Conservation (phyloP, 2,329 filamentous ascomycete species). For the Falciphora oryzae region DNA sequence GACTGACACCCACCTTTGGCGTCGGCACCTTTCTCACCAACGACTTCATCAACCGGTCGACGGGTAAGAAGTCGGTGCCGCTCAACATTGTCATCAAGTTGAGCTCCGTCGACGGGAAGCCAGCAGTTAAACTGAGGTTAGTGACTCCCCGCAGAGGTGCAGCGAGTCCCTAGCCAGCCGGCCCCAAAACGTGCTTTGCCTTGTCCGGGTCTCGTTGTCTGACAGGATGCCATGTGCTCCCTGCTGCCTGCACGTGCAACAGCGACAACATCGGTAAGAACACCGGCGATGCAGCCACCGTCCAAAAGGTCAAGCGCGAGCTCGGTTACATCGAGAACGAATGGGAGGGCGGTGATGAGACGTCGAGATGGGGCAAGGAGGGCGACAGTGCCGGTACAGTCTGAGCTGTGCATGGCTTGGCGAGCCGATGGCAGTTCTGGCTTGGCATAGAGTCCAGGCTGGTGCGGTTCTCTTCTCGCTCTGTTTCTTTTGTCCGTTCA, state of each 20-base stretch:
- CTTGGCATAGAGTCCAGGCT: too few relatives aligned
- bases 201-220: not conserved
- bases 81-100: conserved; percentile 99
- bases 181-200: too few relatives aligned
- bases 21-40: conserved; percentile 96
- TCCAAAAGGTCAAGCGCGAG: conserved; percentile 76
- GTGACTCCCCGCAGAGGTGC: conserved; percentile 13
- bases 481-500: too few relatives aligned
- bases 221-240: not conserved
- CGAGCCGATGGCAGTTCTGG: too few relatives aligned
- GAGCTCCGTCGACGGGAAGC: conserved; percentile 71
- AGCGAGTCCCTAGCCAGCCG: too few relatives aligned
- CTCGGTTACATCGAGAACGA: conserved; percentile 81
- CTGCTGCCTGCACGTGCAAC: not conserved
- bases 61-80: conserved; percentile 77
- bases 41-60: conserved; percentile 71
- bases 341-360: conserved; percentile 82
- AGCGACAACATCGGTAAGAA: conserved; percentile 88
- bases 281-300: conserved; percentile 74
- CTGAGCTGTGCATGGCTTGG: not conserved
- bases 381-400: not conserved
- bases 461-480: too few relatives aligned
- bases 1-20: conserved; percentile 84
- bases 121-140: conserved; percentile 81
- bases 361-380: conserved; percentile 67